Evolutionary conservation across 169 alveolate species (phyloP), one percentile per base, ranked within the genome.

Genomic region (Cytauxzoon felis): DNA sequence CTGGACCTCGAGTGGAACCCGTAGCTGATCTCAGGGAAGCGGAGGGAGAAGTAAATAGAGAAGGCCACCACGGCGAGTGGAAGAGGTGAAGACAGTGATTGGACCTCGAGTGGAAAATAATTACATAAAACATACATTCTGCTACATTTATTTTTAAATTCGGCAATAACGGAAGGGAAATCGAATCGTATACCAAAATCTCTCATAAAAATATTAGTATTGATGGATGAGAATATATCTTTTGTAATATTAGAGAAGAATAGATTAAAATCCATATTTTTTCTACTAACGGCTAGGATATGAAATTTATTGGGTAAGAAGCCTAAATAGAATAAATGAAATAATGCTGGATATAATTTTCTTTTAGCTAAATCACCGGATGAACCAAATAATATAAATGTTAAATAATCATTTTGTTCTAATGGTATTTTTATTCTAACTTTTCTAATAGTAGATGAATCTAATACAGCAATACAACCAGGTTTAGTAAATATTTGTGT

Each of bases 401-500:
- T 65, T 26, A 76, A 61, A 61, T 47, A 66, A 45, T 76, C 86
- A 16, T 42, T 58, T 11, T 38, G 69, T 27, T 64, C 68, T 26
- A 65, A 27, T 7, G 80, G 80, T 8, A 66, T 43, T 33, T 76
- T 65, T 21, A 64, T 65, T 5, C 81, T 38, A 19, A 65, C 63
- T n/a, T 63, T 63, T 24, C 81, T 64, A 9, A 64, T 65, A 18
- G 66, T 48, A 7, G 81, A 65, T 3, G 86, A 66, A 47, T 76
- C 86, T 41, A 76, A 56, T 7, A 76, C 86, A 6, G 76, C 72
- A 13, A 76, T 61, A 45, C 86, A 76, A 21, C 86, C 86, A 8
- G 86, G 81, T 41, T 60, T 76, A 13, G 86, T 76, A 53, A 76
- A 76, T 21, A 76, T 65, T 29, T 76, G 81, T 9, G 86, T 76